phyloP scores from a whole-genome alignment of 352 stramenopile genomes.

The Globisporangium orthogonon region DNA sequence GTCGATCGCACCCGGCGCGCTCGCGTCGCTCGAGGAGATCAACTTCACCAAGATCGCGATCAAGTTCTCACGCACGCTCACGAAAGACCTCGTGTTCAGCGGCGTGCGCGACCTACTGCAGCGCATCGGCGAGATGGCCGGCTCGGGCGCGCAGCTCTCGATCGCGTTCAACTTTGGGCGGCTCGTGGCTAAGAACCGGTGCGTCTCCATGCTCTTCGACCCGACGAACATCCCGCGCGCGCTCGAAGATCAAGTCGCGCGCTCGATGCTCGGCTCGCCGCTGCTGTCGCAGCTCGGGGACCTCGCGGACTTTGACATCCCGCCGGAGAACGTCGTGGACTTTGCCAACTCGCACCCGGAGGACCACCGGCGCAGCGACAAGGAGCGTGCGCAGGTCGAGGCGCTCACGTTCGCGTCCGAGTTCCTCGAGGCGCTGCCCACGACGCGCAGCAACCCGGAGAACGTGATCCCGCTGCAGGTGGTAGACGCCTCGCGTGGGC shows the following conservation, averaged over 20 bases:
- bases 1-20: constrained; percentile 15
- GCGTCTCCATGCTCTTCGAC: constrained; percentile 66
- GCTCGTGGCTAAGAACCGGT: constrained; percentile 72
- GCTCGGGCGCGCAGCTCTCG: constrained; percentile 40
- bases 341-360: constrained; percentile 22
- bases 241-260: constrained; percentile 51
- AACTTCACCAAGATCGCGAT: constrained; percentile 83
- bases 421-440: constrained; percentile 30
- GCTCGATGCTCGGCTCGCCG: constrained; percentile 44
- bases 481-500: constrained; percentile 13
- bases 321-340: constrained; percentile 24
- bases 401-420: constrained; percentile 29
- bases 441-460: constrained; percentile 42
- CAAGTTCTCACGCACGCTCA: constrained; percentile 71
- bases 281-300: constrained; percentile 37
- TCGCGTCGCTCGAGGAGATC: constrained; percentile 67
- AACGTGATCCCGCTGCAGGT: constrained; percentile 34
- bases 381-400: constrained; percentile 11
- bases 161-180: constrained; percentile 65
- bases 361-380: constrained; percentile 7
- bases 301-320: constrained; percentile 53
- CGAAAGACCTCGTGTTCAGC: constrained; percentile 67
- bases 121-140: constrained; percentile 59
- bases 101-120: constrained; percentile 66
- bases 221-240: constrained; percentile 47